Evolutionary conservation across 257 asterid species (phyloP).

Genomic region (Eucommia ulmoides): DNA sequence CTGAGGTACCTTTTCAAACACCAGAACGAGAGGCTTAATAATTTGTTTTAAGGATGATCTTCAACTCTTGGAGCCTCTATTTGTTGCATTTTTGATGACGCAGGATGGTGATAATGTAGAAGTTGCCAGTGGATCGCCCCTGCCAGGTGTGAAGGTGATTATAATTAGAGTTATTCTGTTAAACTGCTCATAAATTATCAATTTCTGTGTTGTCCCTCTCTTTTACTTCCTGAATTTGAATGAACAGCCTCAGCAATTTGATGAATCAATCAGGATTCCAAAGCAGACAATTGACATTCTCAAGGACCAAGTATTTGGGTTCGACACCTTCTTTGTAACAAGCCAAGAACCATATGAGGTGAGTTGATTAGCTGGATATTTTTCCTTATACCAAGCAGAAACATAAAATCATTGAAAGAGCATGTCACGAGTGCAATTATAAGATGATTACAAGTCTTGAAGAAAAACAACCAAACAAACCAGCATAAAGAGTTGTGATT

Average conservation of each 20-base stretch:
- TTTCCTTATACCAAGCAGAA: background rate
- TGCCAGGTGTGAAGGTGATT: slow-evolving; percentile 97
- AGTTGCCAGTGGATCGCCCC: slow-evolving; percentile 86
- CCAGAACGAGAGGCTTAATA: background rate
- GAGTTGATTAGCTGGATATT: slow-evolving; percentile 19
- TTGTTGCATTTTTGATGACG: slow-evolving; percentile 13
- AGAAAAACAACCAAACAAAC: too few species aligned
- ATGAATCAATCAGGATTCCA: slow-evolving; percentile 65
- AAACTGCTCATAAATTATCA: too few species aligned
- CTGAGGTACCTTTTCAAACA: slow-evolving; percentile 45
- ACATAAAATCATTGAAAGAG: background rate
- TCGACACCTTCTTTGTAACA: slow-evolving; percentile 89
- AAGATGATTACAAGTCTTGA: background rate
- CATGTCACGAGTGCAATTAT: background rate
- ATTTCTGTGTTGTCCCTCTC: too few species aligned
- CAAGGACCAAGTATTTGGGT: slow-evolving; percentile 88
- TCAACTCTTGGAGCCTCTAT: slow-evolving; percentile 9
- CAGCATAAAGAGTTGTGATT: too few species aligned
- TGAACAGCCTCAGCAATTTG: slow-evolving; percentile 57
- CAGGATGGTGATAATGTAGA: slow-evolving; percentile 40
- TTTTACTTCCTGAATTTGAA: slow-evolving; percentile 12
- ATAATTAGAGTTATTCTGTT: slow-evolving; percentile 14
- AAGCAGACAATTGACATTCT: slow-evolving; percentile 79
- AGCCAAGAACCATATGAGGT: slow-evolving; percentile 99
- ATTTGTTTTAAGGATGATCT: slow-evolving; percentile 3